Conservation (phyloP, 805 yeast genomes). For the Candida ovalis region DNA sequence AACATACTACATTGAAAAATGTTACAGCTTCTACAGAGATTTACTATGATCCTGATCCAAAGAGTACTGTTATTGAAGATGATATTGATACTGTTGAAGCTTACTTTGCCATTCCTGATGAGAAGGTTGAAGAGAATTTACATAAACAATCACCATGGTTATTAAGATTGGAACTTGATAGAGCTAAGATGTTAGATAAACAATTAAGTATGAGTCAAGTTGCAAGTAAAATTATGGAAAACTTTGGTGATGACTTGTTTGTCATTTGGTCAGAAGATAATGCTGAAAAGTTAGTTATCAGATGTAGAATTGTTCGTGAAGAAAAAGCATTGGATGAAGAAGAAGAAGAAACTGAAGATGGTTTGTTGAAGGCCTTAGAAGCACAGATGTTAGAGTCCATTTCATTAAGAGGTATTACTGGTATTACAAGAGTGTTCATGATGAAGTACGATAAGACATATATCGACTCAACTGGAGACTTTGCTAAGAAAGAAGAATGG, state of each 20-base stretch:
- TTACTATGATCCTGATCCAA: constrained; percentile 97
- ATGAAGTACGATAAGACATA: constrained; percentile 74
- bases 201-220: constrained; percentile 98
- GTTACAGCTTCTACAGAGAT: constrained; percentile 98
- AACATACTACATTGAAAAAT: constrained; percentile 90
- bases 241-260: constrained; percentile 91
- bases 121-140: constrained; percentile 88
- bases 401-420: constrained; percentile 92
- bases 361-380: constrained; percentile 90
- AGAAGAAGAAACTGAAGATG: constrained; percentile 94
- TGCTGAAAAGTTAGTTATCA: constrained; percentile 91
- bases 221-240: constrained; percentile 89
- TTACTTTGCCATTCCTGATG: constrained; percentile 96
- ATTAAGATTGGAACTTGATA: constrained; percentile 91
- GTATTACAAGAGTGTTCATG: constrained; percentile 87
- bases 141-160: constrained; percentile 98
- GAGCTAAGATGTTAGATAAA: constrained; percentile 98
- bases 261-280: constrained; percentile 99
- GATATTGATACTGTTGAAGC: constrained; percentile 97
- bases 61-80: constrained; percentile 92
- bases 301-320: constrained; percentile 98
- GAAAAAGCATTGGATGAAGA: constrained; percentile 92
- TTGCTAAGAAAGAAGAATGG: constrained; percentile 89
- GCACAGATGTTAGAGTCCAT: constrained; percentile 94
- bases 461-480: constrained; percentile 83